Evolutionary conservation across 2,329 filamentous ascomycete genomes (phyloP).

Genomic region (Lecanicillium sp.): DNA sequence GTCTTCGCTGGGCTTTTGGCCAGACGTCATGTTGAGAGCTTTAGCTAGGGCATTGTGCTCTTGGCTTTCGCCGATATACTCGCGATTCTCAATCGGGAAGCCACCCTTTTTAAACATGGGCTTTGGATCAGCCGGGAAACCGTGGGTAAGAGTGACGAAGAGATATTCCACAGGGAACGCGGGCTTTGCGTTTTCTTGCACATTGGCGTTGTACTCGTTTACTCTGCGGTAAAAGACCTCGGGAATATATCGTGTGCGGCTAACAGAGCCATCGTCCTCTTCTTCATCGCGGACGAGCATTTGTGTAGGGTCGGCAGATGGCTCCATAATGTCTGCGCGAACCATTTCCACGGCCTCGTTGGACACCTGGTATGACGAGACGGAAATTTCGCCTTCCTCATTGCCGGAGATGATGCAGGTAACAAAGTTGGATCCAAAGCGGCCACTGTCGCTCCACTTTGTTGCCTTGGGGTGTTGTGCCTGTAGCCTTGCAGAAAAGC

Average conservation of each 20-base stretch:
- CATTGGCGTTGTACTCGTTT: conserved; percentile 93
- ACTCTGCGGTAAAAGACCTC: conserved; percentile 94
- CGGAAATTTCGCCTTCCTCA: conserved; percentile 76
- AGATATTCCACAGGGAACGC: conserved; percentile 95
- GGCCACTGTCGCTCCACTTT: conserved; percentile 94
- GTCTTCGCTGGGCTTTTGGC: conserved; percentile 51
- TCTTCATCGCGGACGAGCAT: conserved; percentile 95
- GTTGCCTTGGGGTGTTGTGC: conserved; percentile 81
- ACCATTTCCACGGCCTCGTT: conserved; percentile 98
- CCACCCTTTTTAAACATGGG: conserved; percentile 65
- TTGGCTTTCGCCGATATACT: conserved; percentile 77
- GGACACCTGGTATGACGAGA: conserved; percentile 89
- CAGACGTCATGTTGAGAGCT: conserved; percentile 54
- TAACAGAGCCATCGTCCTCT: conserved; percentile 63
- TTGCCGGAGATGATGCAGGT: conserved; percentile 95
- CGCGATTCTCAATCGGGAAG: conserved; percentile 89
- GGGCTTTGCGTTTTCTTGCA: conserved; percentile 95
- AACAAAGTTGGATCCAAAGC: conserved; percentile 93
- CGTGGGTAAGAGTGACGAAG: conserved; percentile 90
- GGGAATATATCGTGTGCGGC: conserved; percentile 79
- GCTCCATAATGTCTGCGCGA: conserved; percentile 85
- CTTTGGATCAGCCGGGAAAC: conserved; percentile 75
- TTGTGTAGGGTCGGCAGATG: conserved; percentile 82
- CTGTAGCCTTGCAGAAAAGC: conserved; percentile 81
- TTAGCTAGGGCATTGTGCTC: conserved; percentile 63